A percentile compares a stretch with the other conserved stretches of the same genome.
These are phyloP conservation scores for Panaeolus cyanescens DNA, from an alignment of 768 basidiomycete genomes.

Conservation along the genomic window DNA sequence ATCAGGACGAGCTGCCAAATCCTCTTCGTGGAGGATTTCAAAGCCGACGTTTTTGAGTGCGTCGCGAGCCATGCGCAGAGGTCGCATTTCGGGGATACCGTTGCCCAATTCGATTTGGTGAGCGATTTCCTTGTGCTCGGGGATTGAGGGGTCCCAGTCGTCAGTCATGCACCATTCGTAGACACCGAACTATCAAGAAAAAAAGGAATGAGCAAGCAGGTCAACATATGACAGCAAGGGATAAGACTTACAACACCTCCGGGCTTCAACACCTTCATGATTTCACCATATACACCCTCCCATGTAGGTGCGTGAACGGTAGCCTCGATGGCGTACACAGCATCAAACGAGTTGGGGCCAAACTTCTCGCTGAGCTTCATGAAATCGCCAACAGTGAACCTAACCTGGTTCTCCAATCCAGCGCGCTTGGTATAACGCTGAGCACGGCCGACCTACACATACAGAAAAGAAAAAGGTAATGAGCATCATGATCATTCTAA, in stretches of 20 bases:
- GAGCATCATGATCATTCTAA: no score
- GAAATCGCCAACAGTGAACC: conserved; percentile 92
- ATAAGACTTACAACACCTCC: conserved; percentile 81
- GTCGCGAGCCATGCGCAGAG: conserved; percentile 63
- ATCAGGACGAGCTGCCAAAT: conserved; percentile 85
- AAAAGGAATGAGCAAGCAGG: not conserved
- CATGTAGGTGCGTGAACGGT: conserved; percentile 95
- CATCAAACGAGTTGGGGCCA: conserved; percentile 92
- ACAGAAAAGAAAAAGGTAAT: not conserved
- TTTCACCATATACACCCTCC: conserved; percentile 95
- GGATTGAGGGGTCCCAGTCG: conserved; percentile 82
- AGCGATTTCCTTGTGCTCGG: conserved; percentile 86
- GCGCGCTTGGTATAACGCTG: conserved; percentile 76
- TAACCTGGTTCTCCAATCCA: conserved; percentile 75
- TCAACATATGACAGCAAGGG: not conserved
- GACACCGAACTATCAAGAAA: conserved; percentile 76
- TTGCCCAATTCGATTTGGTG: conserved; percentile 94
- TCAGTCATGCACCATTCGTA: conserved; percentile 99
- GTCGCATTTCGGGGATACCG: conserved; percentile 97
- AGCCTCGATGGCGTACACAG: conserved; percentile 97
- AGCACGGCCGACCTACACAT: conserved; percentile 63
- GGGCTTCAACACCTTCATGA: conserved; percentile 91
- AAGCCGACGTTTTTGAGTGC: conserved; percentile 88
- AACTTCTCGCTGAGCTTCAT: conserved; percentile 93
- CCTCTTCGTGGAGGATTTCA: conserved; percentile 87